These are phyloP conservation scores for Pleurotus salmoneostramineus DNA, from an alignment of 768 basidiomycete species.

Conservation along the genomic window DNA sequence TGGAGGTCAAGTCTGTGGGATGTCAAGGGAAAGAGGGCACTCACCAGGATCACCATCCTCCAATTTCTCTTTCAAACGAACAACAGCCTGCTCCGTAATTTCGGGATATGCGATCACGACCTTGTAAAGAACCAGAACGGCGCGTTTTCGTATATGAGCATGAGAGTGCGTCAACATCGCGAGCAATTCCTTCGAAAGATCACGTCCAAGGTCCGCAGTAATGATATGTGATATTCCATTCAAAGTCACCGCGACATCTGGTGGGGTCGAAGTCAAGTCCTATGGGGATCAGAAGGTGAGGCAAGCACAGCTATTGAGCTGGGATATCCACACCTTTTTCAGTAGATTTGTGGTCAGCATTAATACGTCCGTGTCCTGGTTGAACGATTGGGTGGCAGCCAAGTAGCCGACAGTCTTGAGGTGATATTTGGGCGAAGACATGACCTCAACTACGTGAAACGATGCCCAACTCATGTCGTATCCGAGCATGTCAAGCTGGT, in stretches of 20 bases:
- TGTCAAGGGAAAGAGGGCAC: conserved; percentile 7
- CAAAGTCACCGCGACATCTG: conserved; percentile 71
- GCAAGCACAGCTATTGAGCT: no score
- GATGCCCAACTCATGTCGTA: conserved; percentile 95
- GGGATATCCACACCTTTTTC: conserved; percentile 70
- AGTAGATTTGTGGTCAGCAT: conserved; percentile 95
- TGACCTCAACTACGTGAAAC: conserved; percentile 96
- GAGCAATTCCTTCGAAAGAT: conserved; percentile 81
- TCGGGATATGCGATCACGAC: conserved; percentile 83
- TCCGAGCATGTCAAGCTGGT: conserved; percentile 93
- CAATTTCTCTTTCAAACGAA: conserved; percentile 72
- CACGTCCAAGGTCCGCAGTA: conserved; percentile 86
- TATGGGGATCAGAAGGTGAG: conserved; percentile 22
- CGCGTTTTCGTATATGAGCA: conserved; percentile 85
- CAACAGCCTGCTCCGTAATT: conserved; percentile 58
- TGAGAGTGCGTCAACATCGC: conserved; percentile 89
- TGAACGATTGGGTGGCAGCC: conserved; percentile 87
- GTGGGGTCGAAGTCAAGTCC: conserved; percentile 78
- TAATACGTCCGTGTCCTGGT: conserved; percentile 92
- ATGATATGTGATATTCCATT: conserved; percentile 84
- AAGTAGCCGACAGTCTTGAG: conserved; percentile 96
- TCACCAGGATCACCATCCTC: conserved; percentile 74
- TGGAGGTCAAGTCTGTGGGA: background rate
- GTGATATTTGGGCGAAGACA: conserved; percentile 90
- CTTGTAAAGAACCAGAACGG: conserved; percentile 80